Conservation (phyloP, 306 rosid species). For the Quercus gilva region DNA sequence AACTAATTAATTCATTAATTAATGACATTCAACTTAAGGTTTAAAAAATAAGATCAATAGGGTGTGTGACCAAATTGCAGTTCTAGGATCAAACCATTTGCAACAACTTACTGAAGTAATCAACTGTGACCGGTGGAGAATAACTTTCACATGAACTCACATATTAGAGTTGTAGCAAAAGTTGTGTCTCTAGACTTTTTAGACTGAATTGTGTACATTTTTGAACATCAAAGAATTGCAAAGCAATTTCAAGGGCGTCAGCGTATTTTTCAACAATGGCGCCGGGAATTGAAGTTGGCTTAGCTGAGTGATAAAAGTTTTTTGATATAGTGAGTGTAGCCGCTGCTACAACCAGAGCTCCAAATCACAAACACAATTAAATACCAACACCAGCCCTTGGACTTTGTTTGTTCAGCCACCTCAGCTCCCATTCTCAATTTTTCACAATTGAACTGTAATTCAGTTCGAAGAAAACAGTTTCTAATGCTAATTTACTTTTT, state of each 20-base stretch:
- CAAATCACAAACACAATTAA: constrained; percentile 27
- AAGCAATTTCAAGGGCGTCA: constrained; percentile 39
- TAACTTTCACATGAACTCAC: too few relatives aligned
- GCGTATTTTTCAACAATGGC: constrained; percentile 39
- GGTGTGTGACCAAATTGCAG: too few relatives aligned
- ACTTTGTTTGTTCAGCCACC: constrained; percentile 6
- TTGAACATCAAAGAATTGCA: constrained; percentile 58
- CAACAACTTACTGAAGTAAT: too few relatives aligned
- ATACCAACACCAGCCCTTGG: constrained; percentile 36
- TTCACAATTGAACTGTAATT: neutral
- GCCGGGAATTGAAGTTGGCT: constrained; percentile 8
- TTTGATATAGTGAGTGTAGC: constrained; percentile 23
- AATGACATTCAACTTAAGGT: neutral
- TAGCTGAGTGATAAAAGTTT: constrained; percentile 17
- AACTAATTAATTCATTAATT: neutral
- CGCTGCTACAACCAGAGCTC: constrained; percentile 32
- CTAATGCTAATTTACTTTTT: too few relatives aligned
- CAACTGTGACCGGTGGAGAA: too few relatives aligned
- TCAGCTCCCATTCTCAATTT: constrained; percentile 20
- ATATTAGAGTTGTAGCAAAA: neutral
- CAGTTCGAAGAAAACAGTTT: too few relatives aligned
- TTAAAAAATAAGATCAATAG: too few relatives aligned
- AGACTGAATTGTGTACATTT: constrained; percentile 37
- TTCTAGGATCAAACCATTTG: too few relatives aligned
- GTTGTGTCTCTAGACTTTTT: too few relatives aligned